These are phyloP conservation scores for Solanum hybrid DNA, from an alignment of 305 asterid genomes.

Conservation along the genomic window DNA sequence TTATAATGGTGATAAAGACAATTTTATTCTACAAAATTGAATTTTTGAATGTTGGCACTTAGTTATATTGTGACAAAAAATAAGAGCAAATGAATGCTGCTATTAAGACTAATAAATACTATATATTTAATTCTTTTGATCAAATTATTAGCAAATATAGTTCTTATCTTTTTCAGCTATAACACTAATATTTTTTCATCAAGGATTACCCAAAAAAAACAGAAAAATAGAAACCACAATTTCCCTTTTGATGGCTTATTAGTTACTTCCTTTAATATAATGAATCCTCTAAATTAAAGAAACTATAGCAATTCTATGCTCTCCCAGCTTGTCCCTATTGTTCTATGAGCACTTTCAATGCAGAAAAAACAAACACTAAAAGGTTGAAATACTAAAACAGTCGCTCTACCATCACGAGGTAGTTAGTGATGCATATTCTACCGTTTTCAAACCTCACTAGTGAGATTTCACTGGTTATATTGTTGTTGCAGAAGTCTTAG, in stretches of 20 bases:
- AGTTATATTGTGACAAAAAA: background rate
- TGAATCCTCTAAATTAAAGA: background rate
- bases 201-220: background rate
- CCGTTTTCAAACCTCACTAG: background rate
- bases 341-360: background rate
- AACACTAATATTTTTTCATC: background rate
- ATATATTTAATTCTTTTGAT: no score
- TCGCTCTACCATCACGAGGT: background rate
- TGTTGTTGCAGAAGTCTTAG: background rate
- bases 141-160: background rate
- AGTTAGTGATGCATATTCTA: background rate
- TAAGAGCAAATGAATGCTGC: background rate
- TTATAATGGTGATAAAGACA: background rate
- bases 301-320: background rate
- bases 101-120: no score
- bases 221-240: background rate
- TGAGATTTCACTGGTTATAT: background rate
- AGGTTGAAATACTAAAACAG: no score
- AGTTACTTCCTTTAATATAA: background rate
- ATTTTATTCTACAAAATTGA: background rate
- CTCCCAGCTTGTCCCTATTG: background rate
- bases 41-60: background rate
- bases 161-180: background rate
- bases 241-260: background rate
- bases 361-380: background rate